phyloP scores from a whole-genome alignment of 108 stramenopile genomes.

The Cyclotella cryptica region DNA sequence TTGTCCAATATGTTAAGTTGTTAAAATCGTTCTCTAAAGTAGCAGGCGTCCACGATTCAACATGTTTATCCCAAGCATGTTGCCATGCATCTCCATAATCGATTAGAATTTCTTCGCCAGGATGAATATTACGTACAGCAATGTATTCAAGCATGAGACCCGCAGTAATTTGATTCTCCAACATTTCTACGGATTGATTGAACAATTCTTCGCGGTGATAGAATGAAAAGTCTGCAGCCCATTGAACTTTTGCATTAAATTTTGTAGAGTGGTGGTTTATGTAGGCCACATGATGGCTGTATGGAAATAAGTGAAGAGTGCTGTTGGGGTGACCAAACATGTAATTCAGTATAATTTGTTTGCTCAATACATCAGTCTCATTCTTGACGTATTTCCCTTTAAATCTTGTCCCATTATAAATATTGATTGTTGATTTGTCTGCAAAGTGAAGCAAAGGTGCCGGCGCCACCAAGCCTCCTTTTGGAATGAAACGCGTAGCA shows the following conservation, averaged over 20 bases:
- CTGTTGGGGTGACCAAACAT: conserved; percentile 75
- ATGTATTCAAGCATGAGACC: conserved; percentile 61
- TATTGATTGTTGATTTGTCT: conserved; percentile 45
- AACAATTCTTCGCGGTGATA: conserved; percentile 67
- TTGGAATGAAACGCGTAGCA: conserved; percentile 61
- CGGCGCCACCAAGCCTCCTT: conserved; percentile 63
- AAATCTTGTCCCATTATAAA: conserved; percentile 34
- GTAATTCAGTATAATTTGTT: conserved; percentile 78
- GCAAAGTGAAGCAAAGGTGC: conserved; percentile 68
- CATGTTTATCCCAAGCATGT: conserved; percentile 59
- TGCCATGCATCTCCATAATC: conserved; percentile 67
- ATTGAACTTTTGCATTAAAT: conserved; percentile 67
- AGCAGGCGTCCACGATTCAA: conserved; percentile 32
- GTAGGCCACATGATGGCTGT: conserved; percentile 55
- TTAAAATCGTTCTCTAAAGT: conserved; percentile 35
- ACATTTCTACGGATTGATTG: conserved; percentile 48
- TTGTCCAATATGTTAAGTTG: conserved; percentile 31
- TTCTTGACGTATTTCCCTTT: conserved; percentile 25
- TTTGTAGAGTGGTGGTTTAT: conserved; percentile 70
- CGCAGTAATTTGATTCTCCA: conserved; percentile 46
- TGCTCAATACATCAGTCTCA: conserved; percentile 29
- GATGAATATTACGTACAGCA: conserved; percentile 56
- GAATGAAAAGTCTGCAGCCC: conserved; percentile 57
- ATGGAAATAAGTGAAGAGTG: conserved; percentile 69
- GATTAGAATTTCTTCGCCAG: conserved; percentile 69